phyloP scores from a whole-genome alignment of 176 grass and related monocot genomes.

The Bromus sterilis region DNA sequence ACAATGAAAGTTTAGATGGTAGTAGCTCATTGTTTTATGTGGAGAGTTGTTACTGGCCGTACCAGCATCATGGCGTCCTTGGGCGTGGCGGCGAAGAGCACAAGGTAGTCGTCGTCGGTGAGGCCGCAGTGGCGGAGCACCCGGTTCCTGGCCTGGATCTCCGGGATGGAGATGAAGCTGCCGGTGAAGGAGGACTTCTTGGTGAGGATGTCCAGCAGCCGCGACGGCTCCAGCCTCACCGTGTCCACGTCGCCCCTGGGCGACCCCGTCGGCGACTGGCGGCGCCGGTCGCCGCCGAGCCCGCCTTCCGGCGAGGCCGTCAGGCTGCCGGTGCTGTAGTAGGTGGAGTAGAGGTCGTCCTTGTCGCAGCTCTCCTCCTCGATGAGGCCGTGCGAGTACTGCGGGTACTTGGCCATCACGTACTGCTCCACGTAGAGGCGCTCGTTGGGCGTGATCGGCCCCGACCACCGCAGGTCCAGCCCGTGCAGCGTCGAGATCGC shows the following conservation, averaged over 20 bases:
- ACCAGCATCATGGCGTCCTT: conserved; percentile 59
- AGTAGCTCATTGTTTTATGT: background rate
- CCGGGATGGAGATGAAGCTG: conserved; percentile 66
- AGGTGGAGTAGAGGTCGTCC: conserved; percentile 44
- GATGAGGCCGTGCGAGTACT: conserved; percentile 70
- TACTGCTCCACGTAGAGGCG: conserved; percentile 63
- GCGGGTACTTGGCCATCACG: conserved; percentile 63
- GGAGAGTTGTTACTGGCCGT: background rate
- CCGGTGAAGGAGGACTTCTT: conserved; percentile 57
- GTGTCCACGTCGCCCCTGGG: conserved; percentile 22
- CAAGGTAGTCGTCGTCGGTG: conserved; percentile 59
- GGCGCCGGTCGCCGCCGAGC: background rate
- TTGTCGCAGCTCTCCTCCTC: conserved; percentile 42
- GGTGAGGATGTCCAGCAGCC: conserved; percentile 56
- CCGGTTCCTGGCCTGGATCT: conserved; percentile 58
- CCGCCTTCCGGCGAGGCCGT: background rate
- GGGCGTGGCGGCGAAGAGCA: conserved; percentile 47
- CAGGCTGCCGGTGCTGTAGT: conserved; percentile 5
- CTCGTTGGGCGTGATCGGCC: conserved; percentile 61
- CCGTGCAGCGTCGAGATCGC: conserved; percentile 64
- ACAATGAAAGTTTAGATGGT: too few species aligned
- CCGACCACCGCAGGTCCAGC: conserved; percentile 66
- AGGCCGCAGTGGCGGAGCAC: conserved; percentile 56
- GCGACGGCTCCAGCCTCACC: conserved; percentile 47
- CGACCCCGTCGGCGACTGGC: background rate